Evolutionary conservation across 2,329 filamentous ascomycete genomes (phyloP), one percentile per base, ranked within the genome.

Genomic region (Periconia sp.): DNA sequence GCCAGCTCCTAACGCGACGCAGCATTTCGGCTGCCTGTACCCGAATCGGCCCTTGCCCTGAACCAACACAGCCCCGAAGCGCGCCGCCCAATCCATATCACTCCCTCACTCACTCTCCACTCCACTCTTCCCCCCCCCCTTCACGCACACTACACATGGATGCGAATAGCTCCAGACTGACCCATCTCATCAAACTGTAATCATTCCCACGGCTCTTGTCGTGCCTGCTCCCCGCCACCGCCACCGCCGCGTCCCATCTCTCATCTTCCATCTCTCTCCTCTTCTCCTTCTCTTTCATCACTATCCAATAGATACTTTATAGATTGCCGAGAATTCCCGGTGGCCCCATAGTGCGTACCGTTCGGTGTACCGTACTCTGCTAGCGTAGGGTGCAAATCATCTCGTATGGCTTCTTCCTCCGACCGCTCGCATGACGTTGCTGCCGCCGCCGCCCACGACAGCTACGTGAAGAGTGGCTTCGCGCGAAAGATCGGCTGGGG

Each of bases 401-500:
- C 23, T 3, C 6, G 6, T 11, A n/a, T n/a, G 11, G 33, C 33
- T 11, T 37, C 33, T 37, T 37, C 53, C 27, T 50, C 60, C 45
- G 52, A 60, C 41, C 58, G 62, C 45, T 52, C 50, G 45, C 52
- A 27, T 27, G 23, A 27, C 23, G 23, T 5, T 27, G 23, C 3
- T 27, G 23, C 23, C 23, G 23, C 23, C 23, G 23, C 5, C 3
- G 23, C 61, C 49, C 59, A 63, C 58, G 58, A 61, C 43, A 61
- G 54, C 53, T 70, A 70, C 47, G 57, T 61, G 18, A 52, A 50
- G 45, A 70, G 74, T 37, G 77, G 76, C 54, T 79, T 74, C 57
- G 71, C 71, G 46, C 66, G 71, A 40, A 73, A 69, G 33, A 76
- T 80, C 62, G 76, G 76, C 55, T 80, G 77, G 77, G 77, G 77